Evolutionary conservation across 768 basidiomycete species (phyloP).

Genomic region (Mycena alexandri): DNA sequence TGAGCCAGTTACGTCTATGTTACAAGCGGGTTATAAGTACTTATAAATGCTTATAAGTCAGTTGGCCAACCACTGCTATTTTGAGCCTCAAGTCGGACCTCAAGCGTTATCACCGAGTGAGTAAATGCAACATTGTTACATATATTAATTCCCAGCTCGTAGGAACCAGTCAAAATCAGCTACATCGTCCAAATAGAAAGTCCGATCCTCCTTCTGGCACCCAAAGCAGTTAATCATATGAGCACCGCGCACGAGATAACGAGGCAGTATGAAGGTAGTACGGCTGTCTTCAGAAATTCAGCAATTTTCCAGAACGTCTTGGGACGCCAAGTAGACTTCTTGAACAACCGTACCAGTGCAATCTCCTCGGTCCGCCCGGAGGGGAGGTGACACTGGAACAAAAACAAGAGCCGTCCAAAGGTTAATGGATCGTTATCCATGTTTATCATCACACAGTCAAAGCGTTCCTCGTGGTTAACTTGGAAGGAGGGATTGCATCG

Average conservation of each 20-base stretch:
- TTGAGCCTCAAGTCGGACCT: too few relatives aligned
- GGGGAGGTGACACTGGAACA: conserved; percentile 18
- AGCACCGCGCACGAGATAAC: conserved; percentile 23
- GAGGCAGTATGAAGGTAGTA: conserved; percentile 26
- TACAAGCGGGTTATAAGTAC: too few relatives aligned
- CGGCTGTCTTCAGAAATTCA: conserved; percentile 16
- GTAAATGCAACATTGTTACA: too few relatives aligned
- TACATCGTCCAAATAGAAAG: conserved; percentile 25
- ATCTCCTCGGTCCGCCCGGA: conserved; percentile 12
- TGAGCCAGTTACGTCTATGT: too few relatives aligned
- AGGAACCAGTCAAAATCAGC: conserved; percentile 26
- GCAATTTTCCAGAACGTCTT: conserved; percentile 28
- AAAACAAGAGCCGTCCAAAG: conserved; percentile 7
- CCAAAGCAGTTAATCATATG: conserved; percentile 25
- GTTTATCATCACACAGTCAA: conserved; percentile 31
- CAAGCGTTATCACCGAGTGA: too few relatives aligned
- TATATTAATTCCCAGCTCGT: conserved; percentile 20
- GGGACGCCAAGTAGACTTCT: conserved; percentile 18
- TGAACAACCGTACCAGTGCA: conserved; percentile 25
- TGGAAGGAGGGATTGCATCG: conserved; percentile 34
- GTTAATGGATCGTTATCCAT: conserved; percentile 11
- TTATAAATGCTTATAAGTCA: too few relatives aligned
- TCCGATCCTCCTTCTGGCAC: neutral
- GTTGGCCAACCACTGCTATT: too few relatives aligned
- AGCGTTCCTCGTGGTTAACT: conserved; percentile 20